Conservation (phyloP, 2,329 filamentous ascomycete genomes). For the Colletotrichum costaricense region DNA sequence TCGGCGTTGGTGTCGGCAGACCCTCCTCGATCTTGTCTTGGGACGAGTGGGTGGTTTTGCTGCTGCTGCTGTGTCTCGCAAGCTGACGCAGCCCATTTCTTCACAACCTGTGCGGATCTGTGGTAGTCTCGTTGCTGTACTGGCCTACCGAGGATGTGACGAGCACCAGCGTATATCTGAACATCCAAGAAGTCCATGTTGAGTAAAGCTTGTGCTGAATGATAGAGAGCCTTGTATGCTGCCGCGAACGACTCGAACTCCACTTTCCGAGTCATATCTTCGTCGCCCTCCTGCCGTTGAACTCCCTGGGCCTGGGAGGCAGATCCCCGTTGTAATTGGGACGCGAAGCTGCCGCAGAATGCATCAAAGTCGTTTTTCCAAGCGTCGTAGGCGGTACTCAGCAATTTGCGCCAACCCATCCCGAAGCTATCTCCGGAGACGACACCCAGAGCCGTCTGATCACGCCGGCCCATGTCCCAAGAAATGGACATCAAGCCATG, state of each 20-base stretch:
- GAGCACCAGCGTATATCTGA: constrained; percentile 70
- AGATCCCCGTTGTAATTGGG: constrained; percentile 34
- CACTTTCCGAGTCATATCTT: constrained; percentile 26
- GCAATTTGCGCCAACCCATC: constrained; percentile 59
- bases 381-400: constrained; percentile 63
- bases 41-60: neutral
- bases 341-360: constrained; percentile 54
- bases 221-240: constrained; percentile 66
- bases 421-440: constrained; percentile 38
- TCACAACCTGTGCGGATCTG: constrained; percentile 62
- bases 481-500: constrained; percentile 73
- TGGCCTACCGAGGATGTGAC: constrained; percentile 67
- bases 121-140: constrained; percentile 62
- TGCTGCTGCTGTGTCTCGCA: neutral
- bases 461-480: constrained; percentile 71
- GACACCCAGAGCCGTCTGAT: constrained; percentile 68
- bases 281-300: neutral
- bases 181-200: constrained; percentile 70
- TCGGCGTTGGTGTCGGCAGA: neutral
- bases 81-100: constrained; percentile 55
- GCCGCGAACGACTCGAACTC: constrained; percentile 61
- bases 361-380: constrained; percentile 70
- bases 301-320: neutral
- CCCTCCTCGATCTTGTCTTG: neutral
- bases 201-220: constrained; percentile 66